These are phyloP conservation scores for Lipomyces yamadae DNA, from an alignment of 805 yeast genomes.

Conservation along the genomic window DNA sequence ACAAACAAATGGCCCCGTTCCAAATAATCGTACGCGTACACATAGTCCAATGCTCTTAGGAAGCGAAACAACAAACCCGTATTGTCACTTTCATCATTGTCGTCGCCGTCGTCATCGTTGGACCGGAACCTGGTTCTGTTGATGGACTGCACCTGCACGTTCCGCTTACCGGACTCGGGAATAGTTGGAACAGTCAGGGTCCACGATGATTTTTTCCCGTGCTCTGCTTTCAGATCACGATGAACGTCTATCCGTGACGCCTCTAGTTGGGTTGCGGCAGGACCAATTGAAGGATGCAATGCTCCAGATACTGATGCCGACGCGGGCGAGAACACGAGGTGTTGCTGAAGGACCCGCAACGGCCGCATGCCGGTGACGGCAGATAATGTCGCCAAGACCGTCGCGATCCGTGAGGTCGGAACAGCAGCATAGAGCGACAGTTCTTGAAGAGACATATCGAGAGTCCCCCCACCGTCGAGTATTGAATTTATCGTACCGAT, in stretches of 20 bases:
- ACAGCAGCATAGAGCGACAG: conserved; percentile 45
- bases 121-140: conserved; percentile 13
- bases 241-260: conserved; percentile 30
- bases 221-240: conserved; percentile 14
- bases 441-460: conserved; percentile 41
- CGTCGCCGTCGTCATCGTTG: not conserved
- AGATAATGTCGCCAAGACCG: conserved; percentile 44
- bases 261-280: conserved; percentile 26
- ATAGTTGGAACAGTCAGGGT: conserved; percentile 44
- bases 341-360: conserved; percentile 39
- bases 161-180: conserved; percentile 49
- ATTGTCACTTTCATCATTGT: conserved; percentile 1
- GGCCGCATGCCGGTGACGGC: conserved; percentile 49
- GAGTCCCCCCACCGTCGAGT: not conserved
- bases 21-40: conserved; percentile 31
- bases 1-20: conserved; percentile 31
- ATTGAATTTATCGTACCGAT: not conserved
- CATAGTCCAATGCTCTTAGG: conserved; percentile 32
- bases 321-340: conserved; percentile 46
- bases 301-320: conserved; percentile 8
- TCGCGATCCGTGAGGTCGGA: conserved; percentile 43
- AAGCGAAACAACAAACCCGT: conserved; percentile 22
- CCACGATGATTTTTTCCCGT: conserved; percentile 38
- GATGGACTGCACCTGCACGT: conserved; percentile 30
- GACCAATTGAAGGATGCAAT: not conserved